Conservation (phyloP, 257 asterid species). For the Datura wrightii region DNA sequence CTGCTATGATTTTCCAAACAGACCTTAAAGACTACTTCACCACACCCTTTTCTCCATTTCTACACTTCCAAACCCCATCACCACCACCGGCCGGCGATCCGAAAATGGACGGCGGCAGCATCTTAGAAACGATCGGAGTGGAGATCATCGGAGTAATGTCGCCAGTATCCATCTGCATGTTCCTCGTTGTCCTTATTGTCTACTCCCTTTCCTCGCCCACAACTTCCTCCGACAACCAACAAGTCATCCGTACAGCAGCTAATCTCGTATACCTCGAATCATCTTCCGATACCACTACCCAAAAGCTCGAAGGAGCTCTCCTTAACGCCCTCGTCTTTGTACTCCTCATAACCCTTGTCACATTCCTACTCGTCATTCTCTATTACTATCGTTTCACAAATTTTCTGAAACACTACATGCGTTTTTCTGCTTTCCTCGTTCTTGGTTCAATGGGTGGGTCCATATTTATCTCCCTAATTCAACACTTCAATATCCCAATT, state of each 20-base stretch:
- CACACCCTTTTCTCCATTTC: not conserved
- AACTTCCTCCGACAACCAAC: slow-evolving; percentile 47
- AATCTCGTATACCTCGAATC: slow-evolving; percentile 82
- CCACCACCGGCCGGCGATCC: not conserved
- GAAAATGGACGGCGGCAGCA: slow-evolving; percentile 76
- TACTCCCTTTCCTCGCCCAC: slow-evolving; percentile 64
- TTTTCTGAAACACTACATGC: slow-evolving; percentile 78
- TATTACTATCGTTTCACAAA: slow-evolving; percentile 87
- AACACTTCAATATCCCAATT: slow-evolving; percentile 69
- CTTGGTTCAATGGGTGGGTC: slow-evolving; percentile 87
- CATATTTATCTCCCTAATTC: slow-evolving; percentile 64
- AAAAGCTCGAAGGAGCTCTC: slow-evolving; percentile 84
- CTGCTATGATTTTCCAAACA: not conserved
- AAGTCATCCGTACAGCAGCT: slow-evolving; percentile 77
- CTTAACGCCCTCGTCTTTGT: slow-evolving; percentile 82
- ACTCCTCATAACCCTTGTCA: slow-evolving; percentile 65
- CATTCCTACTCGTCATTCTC: slow-evolving; percentile 80
- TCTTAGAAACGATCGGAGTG: slow-evolving; percentile 71
- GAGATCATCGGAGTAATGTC: slow-evolving; percentile 94
- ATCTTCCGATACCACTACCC: slow-evolving; percentile 69
- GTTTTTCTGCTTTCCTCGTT: slow-evolving; percentile 76
- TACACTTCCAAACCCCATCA: not conserved
- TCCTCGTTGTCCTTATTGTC: slow-evolving; percentile 87
- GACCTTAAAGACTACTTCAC: not conserved
- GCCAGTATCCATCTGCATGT: slow-evolving; percentile 95